Evolutionary conservation across 257 asterid species (phyloP).

Genomic region (Solanum appendiculatum): DNA sequence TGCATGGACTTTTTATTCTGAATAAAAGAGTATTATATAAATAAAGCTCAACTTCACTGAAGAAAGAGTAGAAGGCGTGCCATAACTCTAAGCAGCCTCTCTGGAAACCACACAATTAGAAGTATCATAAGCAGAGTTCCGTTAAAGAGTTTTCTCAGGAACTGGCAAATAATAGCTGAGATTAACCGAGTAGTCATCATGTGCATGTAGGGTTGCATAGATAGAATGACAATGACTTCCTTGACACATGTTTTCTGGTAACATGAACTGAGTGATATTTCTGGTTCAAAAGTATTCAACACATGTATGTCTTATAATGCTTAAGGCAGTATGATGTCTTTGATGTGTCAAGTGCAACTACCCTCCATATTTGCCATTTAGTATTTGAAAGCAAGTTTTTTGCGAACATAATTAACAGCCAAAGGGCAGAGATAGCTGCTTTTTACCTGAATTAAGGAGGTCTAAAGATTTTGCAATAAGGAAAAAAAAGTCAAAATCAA

Average conservation of each 20-base stretch:
- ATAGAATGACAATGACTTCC: neutral
- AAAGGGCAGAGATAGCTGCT: neutral
- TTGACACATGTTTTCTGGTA: neutral
- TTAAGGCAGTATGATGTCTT: neutral
- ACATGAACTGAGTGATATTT: neutral
- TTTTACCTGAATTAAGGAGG: neutral
- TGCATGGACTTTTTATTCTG: neutral
- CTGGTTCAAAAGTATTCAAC: neutral
- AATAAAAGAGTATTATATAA: neutral
- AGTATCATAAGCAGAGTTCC: neutral
- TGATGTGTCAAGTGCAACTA: neutral
- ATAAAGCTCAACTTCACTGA: neutral
- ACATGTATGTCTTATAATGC: neutral
- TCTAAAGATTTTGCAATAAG: neutral
- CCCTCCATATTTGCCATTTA: neutral
- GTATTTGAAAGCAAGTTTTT: neutral
- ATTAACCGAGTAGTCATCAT: neutral
- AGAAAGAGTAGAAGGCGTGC: neutral
- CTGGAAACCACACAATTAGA: neutral
- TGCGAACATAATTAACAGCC: neutral
- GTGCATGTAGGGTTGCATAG: neutral
- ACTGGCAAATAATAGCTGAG: neutral
- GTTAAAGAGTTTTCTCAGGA: neutral
- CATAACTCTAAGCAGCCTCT: neutral
- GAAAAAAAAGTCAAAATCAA: neutral